Evolutionary conservation across 2,329 filamentous ascomycete species (phyloP).

Genomic region (Aspergillus neotritici): DNA sequence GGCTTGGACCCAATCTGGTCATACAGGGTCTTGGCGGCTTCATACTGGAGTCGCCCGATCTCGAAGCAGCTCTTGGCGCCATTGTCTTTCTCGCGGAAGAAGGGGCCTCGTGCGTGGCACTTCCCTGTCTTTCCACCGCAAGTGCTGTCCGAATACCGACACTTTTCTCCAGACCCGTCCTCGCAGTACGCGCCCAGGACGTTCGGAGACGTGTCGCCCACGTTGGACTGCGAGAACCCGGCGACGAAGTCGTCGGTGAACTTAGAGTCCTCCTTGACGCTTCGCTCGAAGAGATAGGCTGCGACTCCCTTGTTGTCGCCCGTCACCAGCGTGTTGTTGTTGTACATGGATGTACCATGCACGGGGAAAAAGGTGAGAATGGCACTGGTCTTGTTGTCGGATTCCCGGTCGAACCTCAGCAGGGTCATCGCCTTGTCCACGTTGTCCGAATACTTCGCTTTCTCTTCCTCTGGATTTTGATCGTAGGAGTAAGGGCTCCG

Average conservation of each 20-base stretch:
- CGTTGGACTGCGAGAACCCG: constrained; percentile 86
- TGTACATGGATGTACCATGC: constrained; percentile 83
- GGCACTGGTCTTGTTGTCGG: constrained; percentile 70
- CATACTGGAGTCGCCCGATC: constrained; percentile 43
- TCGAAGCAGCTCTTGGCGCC: constrained; percentile 47
- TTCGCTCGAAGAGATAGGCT: constrained; percentile 74
- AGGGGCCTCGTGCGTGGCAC: constrained; percentile 44
- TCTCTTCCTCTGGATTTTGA: constrained; percentile 73
- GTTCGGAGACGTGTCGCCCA: constrained; percentile 87
- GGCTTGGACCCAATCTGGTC: constrained; percentile 45
- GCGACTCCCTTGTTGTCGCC: constrained; percentile 98
- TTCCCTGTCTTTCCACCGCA: constrained; percentile 50
- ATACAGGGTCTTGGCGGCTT: constrained; percentile 48
- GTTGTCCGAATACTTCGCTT: constrained; percentile 58
- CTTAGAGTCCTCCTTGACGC: constrained; percentile 49
- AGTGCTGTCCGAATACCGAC: constrained; percentile 66
- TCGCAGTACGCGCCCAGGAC: constrained; percentile 84
- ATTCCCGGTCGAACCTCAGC: constrained; percentile 68
- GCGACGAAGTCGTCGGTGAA: constrained; percentile 70
- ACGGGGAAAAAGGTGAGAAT: constrained; percentile 87
- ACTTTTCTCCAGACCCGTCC: constrained; percentile 61
- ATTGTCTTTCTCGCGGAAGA: constrained; percentile 40
- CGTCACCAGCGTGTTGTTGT: constrained; percentile 84
- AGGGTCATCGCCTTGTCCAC: constrained; percentile 76
- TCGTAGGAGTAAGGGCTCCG: constrained; percentile 83